Percentiles rank a stretch among this genome's conserved stretches.
These are phyloP conservation scores for Ophiosphaerella herpotricha DNA, from an alignment of 2,329 filamentous ascomycete species.

Conservation along the genomic window DNA sequence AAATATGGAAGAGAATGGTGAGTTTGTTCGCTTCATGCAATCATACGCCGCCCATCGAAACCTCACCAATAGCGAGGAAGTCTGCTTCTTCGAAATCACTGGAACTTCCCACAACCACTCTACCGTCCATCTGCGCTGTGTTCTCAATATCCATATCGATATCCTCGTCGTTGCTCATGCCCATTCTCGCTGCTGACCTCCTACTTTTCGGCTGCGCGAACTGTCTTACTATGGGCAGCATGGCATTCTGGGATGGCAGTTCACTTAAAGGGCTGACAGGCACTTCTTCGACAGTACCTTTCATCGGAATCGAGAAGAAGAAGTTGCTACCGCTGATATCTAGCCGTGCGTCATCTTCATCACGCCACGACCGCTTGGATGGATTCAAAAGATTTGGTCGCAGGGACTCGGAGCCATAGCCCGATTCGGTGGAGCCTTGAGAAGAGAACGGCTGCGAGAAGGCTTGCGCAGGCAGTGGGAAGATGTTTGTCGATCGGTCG, in stretches of 20 bases:
- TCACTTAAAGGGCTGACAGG: constrained; percentile 43
- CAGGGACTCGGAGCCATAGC: constrained; percentile 29
- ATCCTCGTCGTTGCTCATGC: constrained; percentile 24
- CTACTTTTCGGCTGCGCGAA: constrained; percentile 39
- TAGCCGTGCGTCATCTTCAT: constrained; percentile 38
- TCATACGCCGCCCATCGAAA: constrained; percentile 43
- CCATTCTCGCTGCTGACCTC: constrained; percentile 11
- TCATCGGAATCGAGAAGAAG: constrained; percentile 29
- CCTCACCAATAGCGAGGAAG: constrained; percentile 52
- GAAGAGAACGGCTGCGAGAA: constrained; percentile 43
- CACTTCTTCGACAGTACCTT: constrained; percentile 36
- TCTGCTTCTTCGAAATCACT: constrained; percentile 71
- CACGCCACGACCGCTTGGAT: constrained; percentile 51
- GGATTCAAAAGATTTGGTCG: constrained; percentile 31
- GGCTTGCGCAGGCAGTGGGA: constrained; percentile 39
- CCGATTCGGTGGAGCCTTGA: constrained; percentile 34
- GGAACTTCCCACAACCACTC: constrained; percentile 41
- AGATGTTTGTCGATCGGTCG: constrained; percentile 28
- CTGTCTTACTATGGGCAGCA: constrained; percentile 27
- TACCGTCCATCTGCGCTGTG: constrained; percentile 39
- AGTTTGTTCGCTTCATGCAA: too few species aligned
- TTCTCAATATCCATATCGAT: constrained; percentile 42
- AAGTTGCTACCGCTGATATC: constrained; percentile 26
- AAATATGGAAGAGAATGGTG: background rate
- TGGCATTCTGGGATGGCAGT: constrained; percentile 23